Percentiles rank a stretch among this genome's conserved stretches.
Conservation (phyloP, 306 rosid species). For the Canavalia gladiata region DNA sequence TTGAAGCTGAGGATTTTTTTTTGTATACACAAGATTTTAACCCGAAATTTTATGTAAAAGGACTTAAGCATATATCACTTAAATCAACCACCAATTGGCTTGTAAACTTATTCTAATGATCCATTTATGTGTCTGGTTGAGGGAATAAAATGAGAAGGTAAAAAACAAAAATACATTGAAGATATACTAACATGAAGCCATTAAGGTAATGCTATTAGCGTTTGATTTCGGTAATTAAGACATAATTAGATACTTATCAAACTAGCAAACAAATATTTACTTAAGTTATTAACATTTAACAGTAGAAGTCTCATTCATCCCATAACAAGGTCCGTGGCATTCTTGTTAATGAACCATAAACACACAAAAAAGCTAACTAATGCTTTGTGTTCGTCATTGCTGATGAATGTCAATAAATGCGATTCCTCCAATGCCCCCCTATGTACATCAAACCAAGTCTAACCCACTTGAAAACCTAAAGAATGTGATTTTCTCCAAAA, state of each 20-base stretch:
- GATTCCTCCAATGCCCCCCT: slow-evolving; percentile 56
- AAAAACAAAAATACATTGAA: slow-evolving; percentile 43
- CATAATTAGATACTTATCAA: not conserved
- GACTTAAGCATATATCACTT: no score
- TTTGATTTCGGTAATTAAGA: slow-evolving; percentile 28
- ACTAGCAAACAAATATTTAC: slow-evolving; percentile 29
- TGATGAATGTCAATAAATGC: slow-evolving; percentile 47
- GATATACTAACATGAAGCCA: slow-evolving; percentile 9
- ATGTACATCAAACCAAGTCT: slow-evolving; percentile 34
- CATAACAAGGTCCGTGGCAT: slow-evolving; percentile 29
- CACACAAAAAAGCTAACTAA: slow-evolving; percentile 21
- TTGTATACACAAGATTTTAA: no score
- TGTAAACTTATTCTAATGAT: slow-evolving; percentile 14
- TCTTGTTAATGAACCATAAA: slow-evolving; percentile 5
- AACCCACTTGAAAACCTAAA: slow-evolving; percentile 30
- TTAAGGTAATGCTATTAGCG: not conserved
- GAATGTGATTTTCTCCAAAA: slow-evolving; percentile 36
- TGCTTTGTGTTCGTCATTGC: slow-evolving; percentile 45
- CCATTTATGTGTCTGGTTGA: not conserved
- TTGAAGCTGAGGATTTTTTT: no score
- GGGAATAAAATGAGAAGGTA: slow-evolving; percentile 32
- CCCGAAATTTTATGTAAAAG: no score
- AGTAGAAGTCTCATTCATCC: slow-evolving; percentile 45
- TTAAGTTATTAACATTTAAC: slow-evolving; percentile 17
- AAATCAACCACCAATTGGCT: not conserved